Conservation (phyloP, 495 filamentous ascomycete species). For the Podospora conica region DNA sequence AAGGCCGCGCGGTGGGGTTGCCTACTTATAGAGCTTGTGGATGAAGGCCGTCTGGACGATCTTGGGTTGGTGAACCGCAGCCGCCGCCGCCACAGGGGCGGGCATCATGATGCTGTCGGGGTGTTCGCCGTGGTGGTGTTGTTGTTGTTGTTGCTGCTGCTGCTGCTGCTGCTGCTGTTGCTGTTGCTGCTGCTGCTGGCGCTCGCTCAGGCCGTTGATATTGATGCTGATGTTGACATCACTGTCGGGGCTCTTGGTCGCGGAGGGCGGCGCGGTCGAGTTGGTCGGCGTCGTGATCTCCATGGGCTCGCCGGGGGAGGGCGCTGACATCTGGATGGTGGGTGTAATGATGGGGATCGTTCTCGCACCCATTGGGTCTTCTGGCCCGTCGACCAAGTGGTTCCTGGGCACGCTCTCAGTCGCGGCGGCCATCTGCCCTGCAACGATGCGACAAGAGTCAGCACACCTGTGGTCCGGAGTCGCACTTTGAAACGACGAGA, state of each 20-base stretch:
- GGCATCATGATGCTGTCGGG: slow-evolving; percentile 37
- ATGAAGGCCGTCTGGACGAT: slow-evolving; percentile 99
- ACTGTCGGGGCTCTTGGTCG: slow-evolving; percentile 42
- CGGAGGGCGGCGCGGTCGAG: slow-evolving; percentile 36
- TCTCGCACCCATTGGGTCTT: slow-evolving; percentile 39
- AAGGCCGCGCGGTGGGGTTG: slow-evolving; percentile 13
- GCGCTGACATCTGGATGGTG: slow-evolving; percentile 45
- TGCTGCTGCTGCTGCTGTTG: slow-evolving; percentile 22
- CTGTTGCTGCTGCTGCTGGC: slow-evolving; percentile 22
- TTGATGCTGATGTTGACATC: slow-evolving; percentile 37
- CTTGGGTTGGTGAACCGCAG: slow-evolving; percentile 90
- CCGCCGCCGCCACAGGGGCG: slow-evolving; percentile 58
- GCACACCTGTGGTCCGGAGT: slow-evolving; percentile 9
- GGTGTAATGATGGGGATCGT: slow-evolving; percentile 45
- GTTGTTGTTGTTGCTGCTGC: slow-evolving; percentile 14
- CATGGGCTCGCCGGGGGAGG: slow-evolving; percentile 47
- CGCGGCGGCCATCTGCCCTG: slow-evolving; percentile 45
- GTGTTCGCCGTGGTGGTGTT: slow-evolving; percentile 23
- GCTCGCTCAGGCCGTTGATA: slow-evolving; percentile 27
- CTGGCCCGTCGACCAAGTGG: slow-evolving; percentile 31
- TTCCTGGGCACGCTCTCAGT: slow-evolving; percentile 44
- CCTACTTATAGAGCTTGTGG: slow-evolving; percentile 97
- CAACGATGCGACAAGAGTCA: slow-evolving; percentile 18
- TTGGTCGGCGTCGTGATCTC: slow-evolving; percentile 44
- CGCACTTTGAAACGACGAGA: background rate